Conservation (phyloP, 495 filamentous ascomycete species). For the Penicillium macrosclerotiorum region DNA sequence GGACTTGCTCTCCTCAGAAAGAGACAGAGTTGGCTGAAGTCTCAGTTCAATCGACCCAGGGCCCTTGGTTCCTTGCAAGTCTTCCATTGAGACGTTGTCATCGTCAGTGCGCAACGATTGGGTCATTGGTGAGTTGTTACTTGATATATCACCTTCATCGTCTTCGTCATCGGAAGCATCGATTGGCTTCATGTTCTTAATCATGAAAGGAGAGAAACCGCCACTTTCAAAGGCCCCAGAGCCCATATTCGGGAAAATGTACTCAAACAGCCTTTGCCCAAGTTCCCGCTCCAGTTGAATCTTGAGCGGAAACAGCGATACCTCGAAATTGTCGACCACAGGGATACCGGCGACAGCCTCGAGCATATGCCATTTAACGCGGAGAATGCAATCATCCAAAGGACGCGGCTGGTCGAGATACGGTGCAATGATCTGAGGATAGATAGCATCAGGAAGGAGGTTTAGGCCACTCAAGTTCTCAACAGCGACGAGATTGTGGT, state of each 20-base stretch:
- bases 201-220: slow-evolving; percentile 75
- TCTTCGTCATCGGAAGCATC: slow-evolving; percentile 58
- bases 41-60: slow-evolving; percentile 72
- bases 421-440: slow-evolving; percentile 91
- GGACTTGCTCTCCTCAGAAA: slow-evolving; percentile 48
- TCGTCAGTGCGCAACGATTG: slow-evolving; percentile 25
- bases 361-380: slow-evolving; percentile 94
- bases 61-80: slow-evolving; percentile 43
- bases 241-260: slow-evolving; percentile 86
- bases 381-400: slow-evolving; percentile 72
- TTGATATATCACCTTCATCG: slow-evolving; percentile 30
- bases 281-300: slow-evolving; percentile 92
- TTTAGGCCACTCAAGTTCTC: slow-evolving; percentile 82
- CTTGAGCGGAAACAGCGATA: slow-evolving; percentile 88
- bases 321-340: slow-evolving; percentile 95
- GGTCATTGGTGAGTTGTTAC: slow-evolving; percentile 26
- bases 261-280: slow-evolving; percentile 93
- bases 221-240: slow-evolving; percentile 58
- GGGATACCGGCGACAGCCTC: slow-evolving; percentile 98
- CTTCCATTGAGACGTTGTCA: slow-evolving; percentile 33
- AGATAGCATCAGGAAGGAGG: slow-evolving; percentile 82
- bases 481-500: slow-evolving; percentile 86
- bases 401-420: slow-evolving; percentile 67
- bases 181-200: slow-evolving; percentile 68
- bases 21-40: slow-evolving; percentile 72